Conservation (phyloP, 2,329 filamentous ascomycete species). For the Hypoxylon sp. region DNA sequence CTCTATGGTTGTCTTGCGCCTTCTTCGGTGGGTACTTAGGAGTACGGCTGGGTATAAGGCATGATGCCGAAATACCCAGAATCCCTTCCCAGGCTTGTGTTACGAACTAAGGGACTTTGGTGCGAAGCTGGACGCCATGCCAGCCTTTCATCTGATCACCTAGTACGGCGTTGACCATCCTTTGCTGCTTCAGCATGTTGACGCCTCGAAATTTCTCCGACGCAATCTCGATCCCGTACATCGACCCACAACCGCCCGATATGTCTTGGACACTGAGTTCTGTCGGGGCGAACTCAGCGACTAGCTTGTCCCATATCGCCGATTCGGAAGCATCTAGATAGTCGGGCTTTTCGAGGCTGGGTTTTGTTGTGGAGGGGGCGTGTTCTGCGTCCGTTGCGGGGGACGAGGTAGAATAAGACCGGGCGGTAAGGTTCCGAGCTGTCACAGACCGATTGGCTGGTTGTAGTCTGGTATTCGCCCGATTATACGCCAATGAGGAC, state of each 20-base stretch:
- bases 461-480: constrained; percentile 17
- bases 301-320: constrained; percentile 69
- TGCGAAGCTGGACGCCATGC: constrained; percentile 87
- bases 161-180: constrained; percentile 82
- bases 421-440: constrained; percentile 4
- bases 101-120: constrained; percentile 64
- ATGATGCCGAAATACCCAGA: not conserved
- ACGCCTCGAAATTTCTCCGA: constrained; percentile 79
- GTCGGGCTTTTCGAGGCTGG: constrained; percentile 60
- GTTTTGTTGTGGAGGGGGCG: constrained; percentile 33
- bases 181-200: constrained; percentile 84
- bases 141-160: constrained; percentile 83
- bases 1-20: not conserved
- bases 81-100: not conserved
- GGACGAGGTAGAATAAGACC: constrained; percentile 50
- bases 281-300: constrained; percentile 65
- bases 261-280: constrained; percentile 80
- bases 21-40: not conserved
- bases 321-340: constrained; percentile 70
- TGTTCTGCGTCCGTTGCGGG: constrained; percentile 45
- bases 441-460: not conserved
- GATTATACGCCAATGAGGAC: constrained; percentile 15
- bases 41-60: constrained; percentile 4
- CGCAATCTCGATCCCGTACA: constrained; percentile 87
- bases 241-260: constrained; percentile 86